These are phyloP conservation scores for Themeda triandra DNA, from an alignment of 176 grass and related monocot species.

Conservation along the genomic window DNA sequence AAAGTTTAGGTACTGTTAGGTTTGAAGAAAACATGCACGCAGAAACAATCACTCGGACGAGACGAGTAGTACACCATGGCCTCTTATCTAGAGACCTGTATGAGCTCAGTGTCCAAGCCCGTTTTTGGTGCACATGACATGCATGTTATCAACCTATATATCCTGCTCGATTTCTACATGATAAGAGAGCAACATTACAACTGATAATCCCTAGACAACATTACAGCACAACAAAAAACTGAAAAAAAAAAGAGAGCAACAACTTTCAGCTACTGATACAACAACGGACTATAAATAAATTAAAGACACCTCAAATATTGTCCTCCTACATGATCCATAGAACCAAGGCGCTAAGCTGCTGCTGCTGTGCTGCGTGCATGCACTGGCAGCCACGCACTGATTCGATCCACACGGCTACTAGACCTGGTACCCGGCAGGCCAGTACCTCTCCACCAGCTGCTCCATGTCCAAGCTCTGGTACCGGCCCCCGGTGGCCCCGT, in stretches of 20 bases:
- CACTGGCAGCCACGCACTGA: background rate
- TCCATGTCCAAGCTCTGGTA: conserved; percentile 68
- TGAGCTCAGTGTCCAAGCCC: background rate
- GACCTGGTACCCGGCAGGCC: conserved; percentile 45
- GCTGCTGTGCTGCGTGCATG: background rate
- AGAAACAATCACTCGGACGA: background rate
- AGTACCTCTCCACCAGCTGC: conserved; percentile 64
- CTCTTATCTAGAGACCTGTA: background rate
- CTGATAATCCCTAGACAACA: conserved; percentile 17
- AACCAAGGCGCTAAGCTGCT: background rate
- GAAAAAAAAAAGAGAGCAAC: background rate
- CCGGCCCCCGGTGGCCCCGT: conserved; percentile 13
- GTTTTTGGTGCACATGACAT: background rate
- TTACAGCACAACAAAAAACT: background rate
- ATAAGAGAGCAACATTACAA: background rate
- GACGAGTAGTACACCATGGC: background rate
- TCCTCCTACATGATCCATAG: conserved; percentile 1
- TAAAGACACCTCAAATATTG: background rate
- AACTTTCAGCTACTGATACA: conserved; percentile 3
- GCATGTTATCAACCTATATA: background rate
- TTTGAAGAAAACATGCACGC: background rate
- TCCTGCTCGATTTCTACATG: conserved; percentile 19
- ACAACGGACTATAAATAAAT: conserved; percentile 23
- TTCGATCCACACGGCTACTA: background rate
- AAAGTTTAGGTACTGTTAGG: background rate